These are phyloP conservation scores for Pichia sporocuriosa DNA, from an alignment of 805 yeast genomes.

Conservation along the genomic window DNA sequence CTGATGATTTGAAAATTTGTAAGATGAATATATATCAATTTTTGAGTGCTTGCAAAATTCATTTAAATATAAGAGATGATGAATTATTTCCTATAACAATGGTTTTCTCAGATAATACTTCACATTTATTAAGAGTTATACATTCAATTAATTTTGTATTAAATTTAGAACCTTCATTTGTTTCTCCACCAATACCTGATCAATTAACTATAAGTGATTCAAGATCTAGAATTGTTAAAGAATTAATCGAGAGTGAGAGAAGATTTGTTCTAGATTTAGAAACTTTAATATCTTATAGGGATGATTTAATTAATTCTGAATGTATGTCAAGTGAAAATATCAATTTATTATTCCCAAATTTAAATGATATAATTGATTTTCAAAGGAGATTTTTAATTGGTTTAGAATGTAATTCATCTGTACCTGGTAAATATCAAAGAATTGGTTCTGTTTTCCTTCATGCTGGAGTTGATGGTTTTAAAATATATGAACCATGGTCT, in stretches of 20 bases:
- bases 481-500: slow-evolving; percentile 91
- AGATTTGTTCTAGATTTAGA: slow-evolving; percentile 91
- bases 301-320: slow-evolving; percentile 59
- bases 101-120: slow-evolving; percentile 77
- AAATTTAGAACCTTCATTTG: slow-evolving; percentile 40
- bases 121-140: slow-evolving; percentile 68
- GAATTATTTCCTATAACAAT: slow-evolving; percentile 84
- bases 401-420: slow-evolving; percentile 76
- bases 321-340: slow-evolving; percentile 71
- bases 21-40: slow-evolving; percentile 88
- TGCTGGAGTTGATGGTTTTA: slow-evolving; percentile 73
- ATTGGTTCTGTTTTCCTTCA: slow-evolving; percentile 85
- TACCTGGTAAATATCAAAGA: slow-evolving; percentile 69
- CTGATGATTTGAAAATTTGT: slow-evolving; percentile 78
- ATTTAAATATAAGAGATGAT: slow-evolving; percentile 69
- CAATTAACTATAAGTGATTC: slow-evolving; percentile 40
- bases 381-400: slow-evolving; percentile 87
- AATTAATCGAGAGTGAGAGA: slow-evolving; percentile 83
- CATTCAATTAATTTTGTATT: slow-evolving; percentile 63
- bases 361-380: slow-evolving; percentile 78
- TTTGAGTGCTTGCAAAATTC: slow-evolving; percentile 74
- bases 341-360: slow-evolving; percentile 77
- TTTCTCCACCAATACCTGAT: slow-evolving; percentile 19
- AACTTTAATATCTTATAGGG: slow-evolving; percentile 57
- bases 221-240: slow-evolving; percentile 73